Conservation (phyloP, 225 moss, liverwort and hornwort genomes). For the Antitrichia curtipendula region DNA sequence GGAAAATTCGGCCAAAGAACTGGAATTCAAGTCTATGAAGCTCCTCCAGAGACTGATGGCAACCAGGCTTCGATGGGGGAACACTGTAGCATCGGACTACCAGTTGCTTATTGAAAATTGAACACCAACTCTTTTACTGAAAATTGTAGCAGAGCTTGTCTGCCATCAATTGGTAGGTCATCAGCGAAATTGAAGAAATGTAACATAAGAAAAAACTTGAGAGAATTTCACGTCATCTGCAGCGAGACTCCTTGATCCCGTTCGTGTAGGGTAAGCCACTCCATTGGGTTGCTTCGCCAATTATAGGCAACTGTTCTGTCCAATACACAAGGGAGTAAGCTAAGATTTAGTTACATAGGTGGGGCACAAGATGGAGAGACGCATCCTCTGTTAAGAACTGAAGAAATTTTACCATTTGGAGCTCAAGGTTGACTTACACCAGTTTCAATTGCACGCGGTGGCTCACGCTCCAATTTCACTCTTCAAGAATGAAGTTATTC, state of each 20-base stretch:
- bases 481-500: neutral
- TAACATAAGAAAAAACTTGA: neutral
- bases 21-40: constrained; percentile 29
- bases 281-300: neutral
- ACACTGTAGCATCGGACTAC: neutral
- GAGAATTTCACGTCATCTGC: neutral
- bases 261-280: neutral
- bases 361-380: neutral
- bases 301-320: neutral
- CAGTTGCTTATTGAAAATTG: constrained; percentile 9
- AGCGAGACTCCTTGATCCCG: neutral
- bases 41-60: constrained; percentile 29
- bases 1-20: constrained; percentile 22
- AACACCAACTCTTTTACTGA: neutral
- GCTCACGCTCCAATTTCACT: neutral
- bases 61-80: constrained; percentile 18
- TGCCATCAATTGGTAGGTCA: neutral
- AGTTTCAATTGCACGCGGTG: neutral
- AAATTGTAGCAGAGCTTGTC: neutral
- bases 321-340: neutral
- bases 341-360: neutral
- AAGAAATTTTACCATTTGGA: neutral
- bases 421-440: neutral
- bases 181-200: neutral
- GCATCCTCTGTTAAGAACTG: neutral